These are phyloP conservation scores for Rhodotorula sphaerocarpa DNA, from an alignment of 768 basidiomycete species.

Conservation along the genomic window DNA sequence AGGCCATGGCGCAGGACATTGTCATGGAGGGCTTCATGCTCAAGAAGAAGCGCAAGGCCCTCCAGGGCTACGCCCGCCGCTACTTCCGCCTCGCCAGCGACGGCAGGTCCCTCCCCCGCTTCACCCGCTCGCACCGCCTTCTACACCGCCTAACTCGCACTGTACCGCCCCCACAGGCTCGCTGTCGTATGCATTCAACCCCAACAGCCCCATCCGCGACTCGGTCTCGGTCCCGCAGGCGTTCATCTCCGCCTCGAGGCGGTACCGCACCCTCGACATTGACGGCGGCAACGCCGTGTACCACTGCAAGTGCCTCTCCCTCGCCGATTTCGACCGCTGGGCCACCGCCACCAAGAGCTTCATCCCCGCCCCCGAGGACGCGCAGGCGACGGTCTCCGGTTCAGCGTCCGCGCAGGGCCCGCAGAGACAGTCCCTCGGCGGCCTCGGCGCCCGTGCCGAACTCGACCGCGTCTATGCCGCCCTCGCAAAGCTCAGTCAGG, in stretches of 20 bases:
- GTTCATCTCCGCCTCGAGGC: slow-evolving; percentile 24
- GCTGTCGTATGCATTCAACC: slow-evolving; percentile 33
- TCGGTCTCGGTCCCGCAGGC: slow-evolving; percentile 24
- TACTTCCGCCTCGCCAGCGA: slow-evolving; percentile 11
- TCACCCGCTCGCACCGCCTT: background rate
- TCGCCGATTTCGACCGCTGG: slow-evolving; percentile 34
- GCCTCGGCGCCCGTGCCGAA: too few species aligned
- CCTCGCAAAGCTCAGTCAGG: too few species aligned
- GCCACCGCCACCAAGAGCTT: slow-evolving; percentile 19
- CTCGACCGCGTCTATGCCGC: too few species aligned
- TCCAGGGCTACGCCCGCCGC: slow-evolving; percentile 29
- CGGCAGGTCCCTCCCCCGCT: background rate
- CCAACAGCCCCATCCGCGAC: slow-evolving; percentile 27
- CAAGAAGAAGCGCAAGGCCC: slow-evolving; percentile 32
- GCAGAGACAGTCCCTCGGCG: background rate
- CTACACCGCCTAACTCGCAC: background rate
- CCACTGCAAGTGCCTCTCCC: slow-evolving; percentile 32
- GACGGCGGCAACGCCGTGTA: slow-evolving; percentile 30
- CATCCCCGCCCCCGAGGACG: slow-evolving; percentile 14
- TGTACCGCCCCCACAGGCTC: slow-evolving; percentile 1
- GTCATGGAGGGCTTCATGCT: slow-evolving; percentile 33
- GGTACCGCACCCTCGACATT: slow-evolving; percentile 23
- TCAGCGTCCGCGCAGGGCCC: background rate
- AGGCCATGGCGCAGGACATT: background rate
- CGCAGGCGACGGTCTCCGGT: too few species aligned